A percentile compares a stretch with the other conserved stretches of the same genome.
Evolutionary conservation across 2,329 filamentous ascomycete genomes (phyloP).

Genomic region (Drechmeria coniospora): DNA sequence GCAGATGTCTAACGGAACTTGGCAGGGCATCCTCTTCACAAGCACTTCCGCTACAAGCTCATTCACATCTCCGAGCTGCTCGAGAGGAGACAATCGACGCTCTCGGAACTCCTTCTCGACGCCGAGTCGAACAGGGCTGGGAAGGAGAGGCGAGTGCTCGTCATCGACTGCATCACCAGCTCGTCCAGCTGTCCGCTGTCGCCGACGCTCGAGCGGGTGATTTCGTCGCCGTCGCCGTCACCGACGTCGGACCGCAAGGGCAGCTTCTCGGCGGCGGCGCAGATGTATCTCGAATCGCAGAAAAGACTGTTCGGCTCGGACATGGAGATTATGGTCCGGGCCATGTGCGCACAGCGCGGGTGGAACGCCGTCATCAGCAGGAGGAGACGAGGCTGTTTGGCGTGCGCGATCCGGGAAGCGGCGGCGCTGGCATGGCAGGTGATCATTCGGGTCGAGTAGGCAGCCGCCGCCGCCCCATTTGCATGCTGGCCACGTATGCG

Average conservation of each 20-base stretch:
- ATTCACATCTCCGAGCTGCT: constrained; percentile 44
- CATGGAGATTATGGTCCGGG: constrained; percentile 54
- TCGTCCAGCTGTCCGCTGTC: constrained; percentile 31
- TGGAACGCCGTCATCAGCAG: constrained; percentile 60
- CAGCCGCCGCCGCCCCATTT: too few species aligned
- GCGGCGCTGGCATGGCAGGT: constrained; percentile 54
- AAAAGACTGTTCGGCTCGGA: constrained; percentile 46
- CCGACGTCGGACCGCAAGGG: constrained; percentile 17
- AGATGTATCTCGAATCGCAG: constrained; percentile 41
- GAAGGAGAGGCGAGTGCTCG: constrained; percentile 27
- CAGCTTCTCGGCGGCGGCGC: constrained; percentile 27
- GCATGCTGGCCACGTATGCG: too few species aligned
- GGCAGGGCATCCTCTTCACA: constrained; percentile 48
- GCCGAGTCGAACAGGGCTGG: constrained; percentile 16
- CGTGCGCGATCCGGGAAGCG: constrained; percentile 61
- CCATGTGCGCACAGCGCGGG: constrained; percentile 58
- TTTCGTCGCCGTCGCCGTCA: constrained; percentile 13
- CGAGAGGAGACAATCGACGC: constrained; percentile 25
- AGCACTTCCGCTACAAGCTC: constrained; percentile 45
- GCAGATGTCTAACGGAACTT: too few species aligned
- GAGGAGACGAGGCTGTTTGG: constrained; percentile 51
- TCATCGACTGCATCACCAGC: constrained; percentile 48
- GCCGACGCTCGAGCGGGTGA: constrained; percentile 25
- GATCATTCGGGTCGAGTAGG: constrained; percentile 37
- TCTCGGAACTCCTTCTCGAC: constrained; percentile 29